phyloP scores from a whole-genome alignment of 202 grass and related monocot genomes.

The Elaeis oleifera region DNA sequence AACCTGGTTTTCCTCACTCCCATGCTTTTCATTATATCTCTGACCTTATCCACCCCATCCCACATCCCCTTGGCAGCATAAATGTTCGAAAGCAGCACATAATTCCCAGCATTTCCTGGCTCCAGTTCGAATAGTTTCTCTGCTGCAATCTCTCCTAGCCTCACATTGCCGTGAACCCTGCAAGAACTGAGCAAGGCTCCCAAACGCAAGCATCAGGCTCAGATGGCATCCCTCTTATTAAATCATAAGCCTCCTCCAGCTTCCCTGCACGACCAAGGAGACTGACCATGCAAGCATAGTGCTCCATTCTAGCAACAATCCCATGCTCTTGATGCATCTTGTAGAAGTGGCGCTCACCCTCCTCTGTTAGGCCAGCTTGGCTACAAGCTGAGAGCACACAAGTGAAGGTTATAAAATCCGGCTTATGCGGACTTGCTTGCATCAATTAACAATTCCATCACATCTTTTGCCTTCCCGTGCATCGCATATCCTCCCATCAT shows the following conservation, averaged over 20 bases:
- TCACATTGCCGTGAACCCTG: constrained; percentile 42
- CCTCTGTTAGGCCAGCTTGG: constrained; percentile 47
- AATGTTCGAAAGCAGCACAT: constrained; percentile 70
- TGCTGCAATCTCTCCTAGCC: constrained; percentile 45
- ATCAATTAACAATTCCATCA: constrained; percentile 51
- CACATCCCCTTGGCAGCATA: constrained; percentile 68
- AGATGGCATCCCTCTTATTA: constrained; percentile 51
- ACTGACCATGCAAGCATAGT: constrained; percentile 68
- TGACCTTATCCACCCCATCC: constrained; percentile 46
- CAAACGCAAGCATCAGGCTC: constrained; percentile 53
- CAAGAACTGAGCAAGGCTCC: constrained; percentile 59
- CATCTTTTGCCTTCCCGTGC: constrained; percentile 50
- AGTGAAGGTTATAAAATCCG: constrained; percentile 63
- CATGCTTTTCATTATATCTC: constrained; percentile 44
- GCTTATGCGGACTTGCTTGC: constrained; percentile 37
- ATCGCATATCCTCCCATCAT: constrained; percentile 83
- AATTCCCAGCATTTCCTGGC: constrained; percentile 60
- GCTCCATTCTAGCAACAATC: constrained; percentile 44
- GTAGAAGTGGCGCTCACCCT: constrained; percentile 35
- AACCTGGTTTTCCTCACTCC: constrained; percentile 58
- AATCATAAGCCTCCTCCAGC: constrained; percentile 49
- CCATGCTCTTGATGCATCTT: constrained; percentile 43
- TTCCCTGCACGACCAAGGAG: constrained; percentile 49
- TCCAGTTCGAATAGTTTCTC: constrained; percentile 49
- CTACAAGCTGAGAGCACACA: constrained; percentile 52